Percentiles rank a stretch among this genome's conserved stretches.
Evolutionary conservation across 2,329 filamentous ascomycete species (phyloP).

Genomic region (Pyricularia sp.): DNA sequence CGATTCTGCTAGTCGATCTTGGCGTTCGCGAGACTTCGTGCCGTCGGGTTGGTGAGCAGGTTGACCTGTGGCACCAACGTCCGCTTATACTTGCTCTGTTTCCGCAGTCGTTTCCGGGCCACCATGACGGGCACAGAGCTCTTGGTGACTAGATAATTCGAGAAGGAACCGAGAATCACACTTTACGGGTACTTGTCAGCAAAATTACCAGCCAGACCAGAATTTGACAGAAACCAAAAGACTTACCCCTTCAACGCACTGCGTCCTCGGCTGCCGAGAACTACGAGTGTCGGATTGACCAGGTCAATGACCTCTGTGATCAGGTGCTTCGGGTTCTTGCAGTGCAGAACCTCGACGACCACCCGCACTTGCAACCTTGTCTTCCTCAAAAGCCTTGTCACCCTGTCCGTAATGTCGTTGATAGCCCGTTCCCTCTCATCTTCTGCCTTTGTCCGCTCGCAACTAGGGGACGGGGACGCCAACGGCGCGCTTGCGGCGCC

Average conservation of each 20-base stretch:
- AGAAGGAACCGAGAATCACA: conserved; percentile 89
- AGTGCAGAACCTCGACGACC: conserved; percentile 92
- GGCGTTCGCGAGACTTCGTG: conserved; percentile 54
- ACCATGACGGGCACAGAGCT: conserved; percentile 98
- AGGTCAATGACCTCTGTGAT: conserved; percentile 96
- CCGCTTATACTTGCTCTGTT: conserved; percentile 71
- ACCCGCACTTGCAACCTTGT: conserved; percentile 86
- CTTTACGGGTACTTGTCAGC: conserved; percentile 27
- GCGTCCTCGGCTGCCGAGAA: conserved; percentile 80
- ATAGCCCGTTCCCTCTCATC: conserved; percentile 70
- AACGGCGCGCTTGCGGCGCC: background rate
- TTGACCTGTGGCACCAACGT: conserved; percentile 64
- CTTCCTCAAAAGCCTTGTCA: conserved; percentile 77
- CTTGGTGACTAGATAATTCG: conserved; percentile 94
- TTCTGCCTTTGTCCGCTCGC: conserved; percentile 48
- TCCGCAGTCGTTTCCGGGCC: conserved; percentile 75
- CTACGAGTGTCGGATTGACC: conserved; percentile 80
- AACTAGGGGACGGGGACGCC: conserved; percentile 34
- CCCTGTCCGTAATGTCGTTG: conserved; percentile 71
- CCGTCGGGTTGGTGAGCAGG: conserved; percentile 59
- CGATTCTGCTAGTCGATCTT: conserved; percentile 51
- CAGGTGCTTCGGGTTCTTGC: conserved; percentile 93
- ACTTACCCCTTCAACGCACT: conserved; percentile 86
- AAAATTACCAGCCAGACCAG: background rate
- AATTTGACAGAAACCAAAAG: background rate